Evolutionary conservation across 139 green algal genomes (phyloP).

Genomic region (Coelastrella sp.): DNA sequence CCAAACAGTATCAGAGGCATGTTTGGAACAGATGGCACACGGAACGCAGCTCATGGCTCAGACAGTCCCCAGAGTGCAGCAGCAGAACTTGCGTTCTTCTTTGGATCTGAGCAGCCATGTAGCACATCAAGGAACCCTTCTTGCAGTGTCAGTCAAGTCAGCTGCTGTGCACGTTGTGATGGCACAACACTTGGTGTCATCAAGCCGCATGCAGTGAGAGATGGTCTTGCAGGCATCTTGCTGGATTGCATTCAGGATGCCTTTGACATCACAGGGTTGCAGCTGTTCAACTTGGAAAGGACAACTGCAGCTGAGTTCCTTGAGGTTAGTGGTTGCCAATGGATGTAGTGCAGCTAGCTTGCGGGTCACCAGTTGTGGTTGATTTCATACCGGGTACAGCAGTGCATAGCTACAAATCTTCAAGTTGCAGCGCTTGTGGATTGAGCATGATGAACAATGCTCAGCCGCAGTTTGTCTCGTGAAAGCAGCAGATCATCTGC

Average conservation of each 20-base stretch:
- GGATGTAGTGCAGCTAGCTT: too few species aligned
- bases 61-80: constrained; percentile 74
- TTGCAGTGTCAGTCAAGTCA: constrained; percentile 18
- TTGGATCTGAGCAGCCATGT: constrained; percentile 47
- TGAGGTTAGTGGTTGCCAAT: constrained; percentile 52
- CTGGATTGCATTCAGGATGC: constrained; percentile 54
- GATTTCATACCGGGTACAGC: too few species aligned
- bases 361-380: too few species aligned
- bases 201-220: constrained; percentile 78
- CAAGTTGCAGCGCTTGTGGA: too few species aligned
- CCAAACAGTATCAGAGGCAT: constrained; percentile 72
- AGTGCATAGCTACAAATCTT: too few species aligned
- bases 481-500: too few species aligned
- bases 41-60: constrained; percentile 81
- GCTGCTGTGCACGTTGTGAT: constrained; percentile 35
- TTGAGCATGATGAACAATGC: too few species aligned
- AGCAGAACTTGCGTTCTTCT: constrained; percentile 79
- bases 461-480: too few species aligned
- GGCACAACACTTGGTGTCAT: constrained; percentile 74
- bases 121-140: background rate
- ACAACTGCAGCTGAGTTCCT: constrained; percentile 68
- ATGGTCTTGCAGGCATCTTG: constrained; percentile 61
- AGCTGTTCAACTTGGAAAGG: constrained; percentile 71
- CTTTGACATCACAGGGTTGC: constrained; percentile 72
- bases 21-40: constrained; percentile 69